Evolutionary conservation across 2,329 filamentous ascomycete genomes (phyloP), one percentile per base, ranked within the genome.

Genomic region (Ascomycota sp.): DNA sequence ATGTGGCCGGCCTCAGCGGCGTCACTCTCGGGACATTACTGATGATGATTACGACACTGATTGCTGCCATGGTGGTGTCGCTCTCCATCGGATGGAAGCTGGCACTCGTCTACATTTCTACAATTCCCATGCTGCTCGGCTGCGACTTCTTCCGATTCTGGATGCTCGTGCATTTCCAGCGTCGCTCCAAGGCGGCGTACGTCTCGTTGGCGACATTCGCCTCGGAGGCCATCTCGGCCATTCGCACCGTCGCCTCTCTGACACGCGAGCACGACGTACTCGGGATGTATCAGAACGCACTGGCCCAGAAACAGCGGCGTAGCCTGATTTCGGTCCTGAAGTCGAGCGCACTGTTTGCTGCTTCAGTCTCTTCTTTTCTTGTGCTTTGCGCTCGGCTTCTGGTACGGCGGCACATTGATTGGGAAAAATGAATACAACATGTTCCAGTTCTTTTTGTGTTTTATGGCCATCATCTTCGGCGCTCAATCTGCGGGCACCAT

Each of bases 381-480:
- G 28, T 81, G 75, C 39, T 75, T 89, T 35, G 83, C 83, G 0
- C 68, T 94, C 4, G 82, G 78, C 2, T 94, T 94, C 59, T 94
- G 81, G 81, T 93, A 89, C 43, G 83, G 83, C 35, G 80, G 81
- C 20, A 77, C 64, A 0, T 58, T 89, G 21, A 75, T 93, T 31
- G 73, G 65, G 15, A 64, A 65, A 33, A 45, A 54, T 28, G 78
- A 91, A 47, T 86, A 89, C 49, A 50, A 54, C 38, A 63, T 82
- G 43, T 86, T 86, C 51, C 76, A 85, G 40, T 95, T 95, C 63
- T 95, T 94, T 55, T 62, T 93, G 28, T 83, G 80, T 43, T 94
- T 93, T 55, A 72, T 75, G 35, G 66, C 82, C 27, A 69, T 95
- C 42, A 78, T 94, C 43, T 94, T 92, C 43, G 82, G 85, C 32